phyloP scores from a whole-genome alignment of 257 asterid species.

The Solanum ossicruentum region DNA sequence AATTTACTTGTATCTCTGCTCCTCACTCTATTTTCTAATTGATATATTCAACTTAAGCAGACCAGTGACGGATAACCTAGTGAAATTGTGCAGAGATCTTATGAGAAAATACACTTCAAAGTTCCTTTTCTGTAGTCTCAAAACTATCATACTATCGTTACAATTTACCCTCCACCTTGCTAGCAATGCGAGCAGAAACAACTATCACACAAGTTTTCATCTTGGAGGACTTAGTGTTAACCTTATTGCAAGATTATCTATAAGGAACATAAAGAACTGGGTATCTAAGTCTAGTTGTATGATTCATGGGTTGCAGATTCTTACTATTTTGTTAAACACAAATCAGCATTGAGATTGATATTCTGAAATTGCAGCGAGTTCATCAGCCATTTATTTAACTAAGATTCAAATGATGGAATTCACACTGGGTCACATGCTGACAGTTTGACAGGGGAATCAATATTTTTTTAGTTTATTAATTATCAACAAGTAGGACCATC shows the following conservation, averaged over 20 bases:
- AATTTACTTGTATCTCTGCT: background rate
- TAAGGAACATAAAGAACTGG: constrained; percentile 2
- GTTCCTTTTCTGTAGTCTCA: background rate
- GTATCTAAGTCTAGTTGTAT: constrained; percentile 84
- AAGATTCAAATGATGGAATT: background rate
- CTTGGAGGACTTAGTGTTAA: background rate
- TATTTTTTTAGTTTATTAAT: background rate
- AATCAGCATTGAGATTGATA: background rate
- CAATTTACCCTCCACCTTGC: background rate
- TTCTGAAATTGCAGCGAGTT: background rate
- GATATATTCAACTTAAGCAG: background rate
- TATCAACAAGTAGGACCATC: background rate
- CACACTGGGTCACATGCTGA: background rate
- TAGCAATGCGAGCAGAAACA: background rate
- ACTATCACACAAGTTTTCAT: background rate
- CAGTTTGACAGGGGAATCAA: background rate
- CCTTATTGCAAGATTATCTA: background rate
- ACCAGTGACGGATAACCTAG: background rate
- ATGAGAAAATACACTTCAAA: background rate
- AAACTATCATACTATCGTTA: background rate
- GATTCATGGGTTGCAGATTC: constrained; percentile 52
- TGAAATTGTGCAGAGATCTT: background rate
- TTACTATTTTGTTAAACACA: background rate
- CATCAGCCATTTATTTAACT: background rate
- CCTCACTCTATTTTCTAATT: background rate